phyloP scores from a whole-genome alignment of 164 flowering plant genomes.

The Tetrastigma voinierianum region DNA sequence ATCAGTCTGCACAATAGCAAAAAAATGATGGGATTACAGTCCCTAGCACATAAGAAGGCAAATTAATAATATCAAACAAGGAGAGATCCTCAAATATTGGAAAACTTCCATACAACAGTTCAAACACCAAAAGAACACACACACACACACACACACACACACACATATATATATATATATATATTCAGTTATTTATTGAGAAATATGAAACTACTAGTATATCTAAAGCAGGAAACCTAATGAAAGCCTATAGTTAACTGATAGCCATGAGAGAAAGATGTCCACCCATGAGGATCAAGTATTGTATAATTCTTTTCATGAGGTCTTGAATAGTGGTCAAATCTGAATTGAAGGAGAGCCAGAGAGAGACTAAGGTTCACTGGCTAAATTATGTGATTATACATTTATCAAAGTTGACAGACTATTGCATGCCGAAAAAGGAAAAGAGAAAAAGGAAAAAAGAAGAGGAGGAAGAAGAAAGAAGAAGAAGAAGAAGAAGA shows the following conservation, averaged over 20 bases:
- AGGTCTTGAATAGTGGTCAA: constrained; percentile 84
- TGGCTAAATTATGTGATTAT: constrained; percentile 32
- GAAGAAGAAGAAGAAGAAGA: no score
- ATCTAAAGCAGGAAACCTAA: neutral
- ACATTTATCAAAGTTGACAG: neutral
- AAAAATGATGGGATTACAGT: neutral
- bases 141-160: no score
- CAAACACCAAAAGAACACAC: neutral
- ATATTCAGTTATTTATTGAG: no score
- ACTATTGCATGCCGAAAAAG: neutral
- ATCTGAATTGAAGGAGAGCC: constrained; percentile 98
- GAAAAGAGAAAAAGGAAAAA: no score
- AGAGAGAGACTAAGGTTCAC: constrained; percentile 95
- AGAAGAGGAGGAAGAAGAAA: neutral
- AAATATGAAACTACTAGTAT: no score
- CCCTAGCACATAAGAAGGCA: neutral
- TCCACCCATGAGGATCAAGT: constrained; percentile 97
- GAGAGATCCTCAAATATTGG: neutral
- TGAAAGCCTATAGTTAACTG: constrained; percentile 40
- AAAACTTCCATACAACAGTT: neutral
- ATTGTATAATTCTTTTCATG: constrained; percentile 99
- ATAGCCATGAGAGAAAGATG: constrained; percentile 95
- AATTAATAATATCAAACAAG: neutral
- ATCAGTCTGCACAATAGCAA: constrained; percentile 56
- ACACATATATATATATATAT: no score